Percentiles rank a stretch among this genome's conserved stretches.
Evolutionary conservation across 768 basidiomycete species (phyloP).

Genomic region (Leucogyrophana mollusca): DNA sequence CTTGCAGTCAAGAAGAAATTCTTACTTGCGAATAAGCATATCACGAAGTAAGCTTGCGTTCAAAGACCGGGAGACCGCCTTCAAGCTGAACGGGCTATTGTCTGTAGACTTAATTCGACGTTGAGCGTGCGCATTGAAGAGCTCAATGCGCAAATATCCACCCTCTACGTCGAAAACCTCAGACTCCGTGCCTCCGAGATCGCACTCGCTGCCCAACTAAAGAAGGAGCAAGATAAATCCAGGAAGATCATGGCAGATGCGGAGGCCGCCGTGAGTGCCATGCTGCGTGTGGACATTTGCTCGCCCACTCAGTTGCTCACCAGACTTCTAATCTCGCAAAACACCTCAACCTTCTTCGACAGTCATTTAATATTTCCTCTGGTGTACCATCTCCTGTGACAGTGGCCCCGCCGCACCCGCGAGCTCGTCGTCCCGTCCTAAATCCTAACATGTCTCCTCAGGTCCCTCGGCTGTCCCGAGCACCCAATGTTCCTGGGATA

Average conservation of each 20-base stretch:
- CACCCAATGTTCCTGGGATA: constrained; percentile 67
- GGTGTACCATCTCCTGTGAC: constrained; percentile 33
- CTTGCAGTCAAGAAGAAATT: constrained; percentile 88
- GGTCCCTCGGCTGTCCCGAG: constrained; percentile 56
- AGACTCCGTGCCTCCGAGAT: constrained; percentile 80
- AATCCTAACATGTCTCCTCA: constrained; percentile 47
- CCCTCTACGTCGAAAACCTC: constrained; percentile 81
- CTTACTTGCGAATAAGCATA: constrained; percentile 86
- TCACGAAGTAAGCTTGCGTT: constrained; percentile 65
- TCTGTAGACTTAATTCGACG: constrained; percentile 74
- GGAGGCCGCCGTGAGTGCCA: constrained; percentile 63
- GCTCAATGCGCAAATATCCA: constrained; percentile 78
- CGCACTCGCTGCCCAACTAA: constrained; percentile 70
- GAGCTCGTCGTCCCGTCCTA: constrained; percentile 46
- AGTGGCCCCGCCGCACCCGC: constrained; percentile 44
- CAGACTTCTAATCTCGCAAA: constrained; percentile 63
- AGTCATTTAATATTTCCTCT: constrained; percentile 50
- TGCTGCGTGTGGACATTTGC: constrained; percentile 14
- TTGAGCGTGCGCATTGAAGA: constrained; percentile 83
- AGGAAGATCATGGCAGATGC: constrained; percentile 69
- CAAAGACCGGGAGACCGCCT: constrained; percentile 4
- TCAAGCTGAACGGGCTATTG: constrained; percentile 6
- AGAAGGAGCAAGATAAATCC: constrained; percentile 78
- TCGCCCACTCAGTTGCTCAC: constrained; percentile 8
- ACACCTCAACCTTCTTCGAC: constrained; percentile 63